These are phyloP conservation scores for Leptographium procerum DNA, from an alignment of 2,329 filamentous ascomycete species.

Conservation along the genomic window DNA sequence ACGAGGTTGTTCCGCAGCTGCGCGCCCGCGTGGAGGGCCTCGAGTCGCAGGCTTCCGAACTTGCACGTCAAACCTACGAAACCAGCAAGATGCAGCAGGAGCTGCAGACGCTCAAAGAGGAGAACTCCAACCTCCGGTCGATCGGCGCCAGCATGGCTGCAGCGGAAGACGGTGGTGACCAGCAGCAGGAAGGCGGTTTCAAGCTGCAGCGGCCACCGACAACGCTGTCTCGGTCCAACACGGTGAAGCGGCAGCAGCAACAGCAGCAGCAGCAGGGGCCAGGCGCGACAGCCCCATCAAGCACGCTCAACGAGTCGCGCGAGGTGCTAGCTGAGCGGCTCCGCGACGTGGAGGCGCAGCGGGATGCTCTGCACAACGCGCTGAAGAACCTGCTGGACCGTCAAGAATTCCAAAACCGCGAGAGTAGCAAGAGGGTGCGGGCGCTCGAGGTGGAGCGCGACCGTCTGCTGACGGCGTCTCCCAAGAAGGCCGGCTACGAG, in stretches of 20 bases:
- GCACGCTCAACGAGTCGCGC: conserved; percentile 39
- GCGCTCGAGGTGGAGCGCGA: conserved; percentile 70
- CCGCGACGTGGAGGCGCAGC: conserved; percentile 87
- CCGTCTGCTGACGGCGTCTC: conserved; percentile 55
- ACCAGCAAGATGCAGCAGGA: conserved; percentile 81
- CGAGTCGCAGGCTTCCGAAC: conserved; percentile 61
- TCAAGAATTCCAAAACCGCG: conserved; percentile 72
- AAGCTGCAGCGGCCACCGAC: not conserved
- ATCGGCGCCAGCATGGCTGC: not conserved
- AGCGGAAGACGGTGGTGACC: not conserved
- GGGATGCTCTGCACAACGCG: conserved; percentile 81
- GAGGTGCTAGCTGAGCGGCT: conserved; percentile 67
- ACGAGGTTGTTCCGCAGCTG: conserved; percentile 75
- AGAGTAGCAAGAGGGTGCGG: conserved; percentile 71
- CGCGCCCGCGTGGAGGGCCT: conserved; percentile 66
- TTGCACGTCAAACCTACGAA: conserved; percentile 66
- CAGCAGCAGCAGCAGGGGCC: conserved; percentile 1
- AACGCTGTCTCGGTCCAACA: conserved; percentile 27
- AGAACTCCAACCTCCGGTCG: conserved; percentile 46
- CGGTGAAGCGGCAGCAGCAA: conserved; percentile 28
- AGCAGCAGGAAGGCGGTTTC: not conserved
- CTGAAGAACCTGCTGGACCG: conserved; percentile 76
- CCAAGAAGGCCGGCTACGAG: conserved; percentile 69
- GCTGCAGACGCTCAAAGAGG: conserved; percentile 40
- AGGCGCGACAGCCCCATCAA: not conserved